Conservation (phyloP, 208 protist species). For the Crithidia thermophila region DNA sequence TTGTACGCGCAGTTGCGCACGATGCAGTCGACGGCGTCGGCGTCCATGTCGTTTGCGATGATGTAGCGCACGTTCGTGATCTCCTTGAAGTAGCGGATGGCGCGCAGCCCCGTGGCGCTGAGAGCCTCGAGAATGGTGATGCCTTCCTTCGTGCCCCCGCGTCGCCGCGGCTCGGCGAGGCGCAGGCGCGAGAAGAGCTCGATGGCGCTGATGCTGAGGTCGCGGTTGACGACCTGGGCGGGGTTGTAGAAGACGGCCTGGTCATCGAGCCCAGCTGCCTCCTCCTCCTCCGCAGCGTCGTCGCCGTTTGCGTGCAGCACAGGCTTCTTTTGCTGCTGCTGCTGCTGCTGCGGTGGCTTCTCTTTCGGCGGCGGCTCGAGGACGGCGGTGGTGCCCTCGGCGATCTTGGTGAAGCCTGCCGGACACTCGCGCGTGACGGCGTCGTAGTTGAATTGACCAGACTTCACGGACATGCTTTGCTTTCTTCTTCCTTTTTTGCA, state of each 20-base stretch:
- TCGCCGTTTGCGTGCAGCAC: neutral
- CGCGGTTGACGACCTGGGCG: conserved; percentile 98
- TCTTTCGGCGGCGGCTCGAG: conserved; percentile 69
- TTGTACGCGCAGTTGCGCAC: conserved; percentile 96
- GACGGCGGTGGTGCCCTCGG: conserved; percentile 78
- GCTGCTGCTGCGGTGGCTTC: neutral
- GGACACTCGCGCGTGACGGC: conserved; percentile 60
- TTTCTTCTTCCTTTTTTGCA: neutral
- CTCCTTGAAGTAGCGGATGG: conserved; percentile 98
- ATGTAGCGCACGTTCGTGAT: conserved; percentile 95
- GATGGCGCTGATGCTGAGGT: conserved; percentile 96
- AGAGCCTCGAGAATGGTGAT: conserved; percentile 98
- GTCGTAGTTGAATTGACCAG: conserved; percentile 67
- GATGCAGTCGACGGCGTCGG: conserved; percentile 96
- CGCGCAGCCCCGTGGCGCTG: conserved; percentile 97
- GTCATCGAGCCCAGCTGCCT: conserved; percentile 30
- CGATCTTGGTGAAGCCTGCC: conserved; percentile 66
- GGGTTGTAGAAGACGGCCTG: conserved; percentile 98
- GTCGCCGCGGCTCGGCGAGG: conserved; percentile 48
- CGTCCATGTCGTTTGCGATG: conserved; percentile 98
- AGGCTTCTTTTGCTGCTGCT: neutral
- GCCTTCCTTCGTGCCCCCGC: conserved; percentile 69
- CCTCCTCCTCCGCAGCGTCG: conserved; percentile 20
- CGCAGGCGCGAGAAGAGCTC: conserved; percentile 77
- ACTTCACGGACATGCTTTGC: conserved; percentile 36